Conservation (phyloP, 305 asterid genomes). For the Solanum hybrid region DNA sequence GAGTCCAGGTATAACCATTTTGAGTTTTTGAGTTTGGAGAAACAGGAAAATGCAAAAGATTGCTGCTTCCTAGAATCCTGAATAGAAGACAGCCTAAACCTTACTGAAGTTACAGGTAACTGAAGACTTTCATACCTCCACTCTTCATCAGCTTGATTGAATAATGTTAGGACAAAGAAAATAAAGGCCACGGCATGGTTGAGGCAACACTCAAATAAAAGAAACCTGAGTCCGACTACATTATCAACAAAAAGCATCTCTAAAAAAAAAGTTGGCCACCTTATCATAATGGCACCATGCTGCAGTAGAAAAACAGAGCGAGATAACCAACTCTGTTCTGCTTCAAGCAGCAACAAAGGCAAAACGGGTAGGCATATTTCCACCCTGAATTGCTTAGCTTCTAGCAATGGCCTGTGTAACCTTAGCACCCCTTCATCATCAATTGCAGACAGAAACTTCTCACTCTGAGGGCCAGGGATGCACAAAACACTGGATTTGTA, state of each 20-base stretch:
- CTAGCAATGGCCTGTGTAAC: slow-evolving; percentile 25
- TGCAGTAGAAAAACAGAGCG: slow-evolving; percentile 45
- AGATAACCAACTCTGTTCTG: slow-evolving; percentile 30
- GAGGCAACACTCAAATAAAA: slow-evolving; percentile 68
- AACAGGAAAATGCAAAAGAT: slow-evolving; percentile 57
- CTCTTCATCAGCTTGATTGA: slow-evolving; percentile 40
- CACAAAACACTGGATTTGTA: slow-evolving; percentile 6
- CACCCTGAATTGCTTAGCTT: slow-evolving; percentile 33
- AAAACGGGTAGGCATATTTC: slow-evolving; percentile 33
- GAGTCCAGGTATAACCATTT: slow-evolving; percentile 65
- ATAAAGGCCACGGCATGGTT: slow-evolving; percentile 59
- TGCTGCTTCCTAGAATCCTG: slow-evolving; percentile 49
- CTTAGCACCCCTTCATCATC: slow-evolving; percentile 36
- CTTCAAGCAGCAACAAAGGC: slow-evolving; percentile 25
- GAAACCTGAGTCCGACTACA: slow-evolving; percentile 62
- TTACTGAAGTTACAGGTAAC: slow-evolving; percentile 73
- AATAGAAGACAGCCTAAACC: slow-evolving; percentile 51
- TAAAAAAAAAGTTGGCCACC: slow-evolving; percentile 63
- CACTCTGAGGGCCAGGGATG: slow-evolving; percentile 16
- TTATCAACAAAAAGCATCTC: slow-evolving; percentile 85
- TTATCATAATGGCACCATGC: slow-evolving; percentile 49
- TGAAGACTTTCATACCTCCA: slow-evolving; percentile 31
- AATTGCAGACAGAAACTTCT: slow-evolving; percentile 27
- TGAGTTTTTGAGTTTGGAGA: slow-evolving; percentile 48
- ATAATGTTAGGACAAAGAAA: slow-evolving; percentile 49